These are phyloP conservation scores for Kwoniella botswanensis DNA, from an alignment of 768 basidiomycete species.

Conservation along the genomic window DNA sequence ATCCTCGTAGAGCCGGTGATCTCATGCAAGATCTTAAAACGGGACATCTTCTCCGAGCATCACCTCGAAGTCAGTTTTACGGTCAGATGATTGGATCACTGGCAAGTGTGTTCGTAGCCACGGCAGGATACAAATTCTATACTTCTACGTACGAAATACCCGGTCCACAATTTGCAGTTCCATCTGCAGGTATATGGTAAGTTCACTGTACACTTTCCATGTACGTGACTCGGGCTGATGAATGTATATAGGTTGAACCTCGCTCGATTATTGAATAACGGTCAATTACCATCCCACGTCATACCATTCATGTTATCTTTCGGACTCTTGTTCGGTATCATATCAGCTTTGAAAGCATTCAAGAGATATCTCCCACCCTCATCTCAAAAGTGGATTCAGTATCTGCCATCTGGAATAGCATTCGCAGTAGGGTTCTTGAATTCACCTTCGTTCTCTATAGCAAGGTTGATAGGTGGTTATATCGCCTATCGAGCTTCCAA, in stretches of 20 bases:
- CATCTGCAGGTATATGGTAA: conserved; percentile 90
- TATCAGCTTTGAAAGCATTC: conserved; percentile 72
- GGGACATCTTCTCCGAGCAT: conserved; percentile 87
- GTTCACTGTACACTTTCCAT: conserved; percentile 14
- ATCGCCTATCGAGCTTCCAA: conserved; percentile 66
- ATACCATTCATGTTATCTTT: conserved; percentile 78
- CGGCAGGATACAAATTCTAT: conserved; percentile 85
- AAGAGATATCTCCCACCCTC: conserved; percentile 21
- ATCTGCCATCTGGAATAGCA: conserved; percentile 90
- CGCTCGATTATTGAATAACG: conserved; percentile 63
- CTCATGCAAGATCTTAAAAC: conserved; percentile 99
- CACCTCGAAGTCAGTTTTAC: conserved; percentile 91
- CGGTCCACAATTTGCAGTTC: conserved; percentile 92
- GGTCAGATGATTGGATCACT: conserved; percentile 87
- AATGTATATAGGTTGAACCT: conserved; percentile 58
- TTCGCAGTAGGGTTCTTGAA: conserved; percentile 97
- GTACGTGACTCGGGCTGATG: neutral
- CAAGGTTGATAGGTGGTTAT: conserved; percentile 84
- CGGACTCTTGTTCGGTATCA: conserved; percentile 70
- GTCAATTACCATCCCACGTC: conserved; percentile 77
- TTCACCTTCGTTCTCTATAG: conserved; percentile 90
- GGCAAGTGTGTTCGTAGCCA: conserved; percentile 84
- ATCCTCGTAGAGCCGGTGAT: conserved; percentile 76
- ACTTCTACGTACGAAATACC: conserved; percentile 85
- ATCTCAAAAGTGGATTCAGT: conserved; percentile 59